Base-by-base conservation (phyloP, 2,329 filamentous ascomycete genomes). In the Paramyrothecium roridum region DNA sequence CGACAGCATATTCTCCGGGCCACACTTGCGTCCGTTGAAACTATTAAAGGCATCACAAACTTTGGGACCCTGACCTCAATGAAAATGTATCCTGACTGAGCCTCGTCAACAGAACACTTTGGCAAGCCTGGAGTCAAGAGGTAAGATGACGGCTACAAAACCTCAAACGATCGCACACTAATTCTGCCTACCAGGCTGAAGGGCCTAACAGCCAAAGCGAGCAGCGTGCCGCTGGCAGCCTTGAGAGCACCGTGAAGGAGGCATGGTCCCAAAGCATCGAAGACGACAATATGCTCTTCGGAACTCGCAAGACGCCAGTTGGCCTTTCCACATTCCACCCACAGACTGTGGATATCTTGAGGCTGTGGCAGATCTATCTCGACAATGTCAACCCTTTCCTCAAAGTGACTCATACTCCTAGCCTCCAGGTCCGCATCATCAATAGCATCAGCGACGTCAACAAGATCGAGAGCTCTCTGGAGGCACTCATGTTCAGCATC, bases 351-450 rank as follows among this genome's bases (percentile, higher is more conserved):
- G 70, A 77, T 0, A 76, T 80, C 8, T 78, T 82, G 55, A 65
- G 70, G 22, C 67, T 82, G 1, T 87, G 84, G 82, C 82, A 86
- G 62, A 68, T 78, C 0, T 87, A 82, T 58, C 67, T 86, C 0
- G 76, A 84, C 26, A 83, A 84, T 45, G 77, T 86, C 52, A 75
- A 86, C 58, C 83, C 83, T 0, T 59, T 87, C 2, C 67, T 85
- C n/a, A 85, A 84, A 52, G 72, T 86, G 37, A 80, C 80, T 0
- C 84, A 87, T 59, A 75, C 77, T 0, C 82, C 83, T 0, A 83
- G 67, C 2, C 62, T 86, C 0, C 83, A 86, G 57, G 60, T 63
- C 1, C 75, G 73, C 3, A 76, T 87, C 6, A 73, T 85, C 13
- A 75, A 82, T 19, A 80, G 79, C 1, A 70, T 70, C 1, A 67